phyloP scores from a whole-genome alignment of 352 stramenopile species.

The Phytopythium cucurbitacearum region DNA sequence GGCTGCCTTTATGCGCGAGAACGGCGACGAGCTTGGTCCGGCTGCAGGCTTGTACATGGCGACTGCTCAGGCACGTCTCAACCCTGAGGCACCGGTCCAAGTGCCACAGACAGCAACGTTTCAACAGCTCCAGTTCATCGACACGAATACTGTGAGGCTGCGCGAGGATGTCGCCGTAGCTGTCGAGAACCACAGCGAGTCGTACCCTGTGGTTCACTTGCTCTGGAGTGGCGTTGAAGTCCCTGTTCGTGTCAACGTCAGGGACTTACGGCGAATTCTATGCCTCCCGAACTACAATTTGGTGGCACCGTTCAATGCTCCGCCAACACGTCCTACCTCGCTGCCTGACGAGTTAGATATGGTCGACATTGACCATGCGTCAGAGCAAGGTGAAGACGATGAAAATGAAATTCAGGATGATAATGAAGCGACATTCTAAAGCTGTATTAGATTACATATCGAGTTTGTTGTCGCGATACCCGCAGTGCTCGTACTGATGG shows the following conservation, averaged over 20 bases:
- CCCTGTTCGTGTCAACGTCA: conserved; percentile 2
- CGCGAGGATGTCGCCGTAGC: neutral
- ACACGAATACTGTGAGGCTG: conserved; percentile 3
- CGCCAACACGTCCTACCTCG: conserved; percentile 1
- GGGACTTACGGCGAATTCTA: neutral
- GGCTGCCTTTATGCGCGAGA: conserved; percentile 2
- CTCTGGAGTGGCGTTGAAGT: conserved; percentile 2
- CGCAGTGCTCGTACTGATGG: conserved; percentile 7
- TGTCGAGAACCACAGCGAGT: neutral
- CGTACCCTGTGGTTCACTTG: neutral
- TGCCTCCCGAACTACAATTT: conserved; percentile 6
- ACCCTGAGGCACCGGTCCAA: conserved; percentile 1
- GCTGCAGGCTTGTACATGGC: conserved; percentile 8
- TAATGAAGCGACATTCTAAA: neutral
- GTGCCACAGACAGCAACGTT: conserved; percentile 8
- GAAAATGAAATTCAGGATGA: conserved; percentile 5
- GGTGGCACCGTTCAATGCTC: conserved; percentile 5
- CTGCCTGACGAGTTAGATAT: neutral
- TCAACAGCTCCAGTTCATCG: conserved; percentile 6
- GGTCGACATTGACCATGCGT: conserved; percentile 5
- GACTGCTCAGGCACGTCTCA: conserved; percentile 7
- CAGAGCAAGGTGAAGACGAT: neutral
- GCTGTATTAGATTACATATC: conserved; percentile 3
- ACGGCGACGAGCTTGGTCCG: conserved; percentile 1
- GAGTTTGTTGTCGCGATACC: conserved; percentile 6